Percentiles rank a stretch among this genome's conserved stretches.
phyloP scores from a whole-genome alignment of 805 yeast species.

The Ogataea nitratoaversa region DNA sequence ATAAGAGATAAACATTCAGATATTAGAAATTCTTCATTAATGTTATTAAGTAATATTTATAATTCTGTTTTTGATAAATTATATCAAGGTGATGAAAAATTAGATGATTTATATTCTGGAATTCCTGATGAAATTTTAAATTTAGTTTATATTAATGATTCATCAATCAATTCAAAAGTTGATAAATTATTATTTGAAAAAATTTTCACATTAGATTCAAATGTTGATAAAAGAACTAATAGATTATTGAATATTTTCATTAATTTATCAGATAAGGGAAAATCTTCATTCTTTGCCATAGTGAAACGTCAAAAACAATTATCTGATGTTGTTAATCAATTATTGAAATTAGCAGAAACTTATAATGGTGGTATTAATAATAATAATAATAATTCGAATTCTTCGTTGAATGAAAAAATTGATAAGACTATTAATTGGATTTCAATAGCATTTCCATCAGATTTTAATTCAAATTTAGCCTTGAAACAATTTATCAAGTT shows the following conservation, averaged over 20 bases:
- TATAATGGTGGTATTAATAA: conserved; percentile 30
- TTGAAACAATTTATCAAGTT: conserved; percentile 49
- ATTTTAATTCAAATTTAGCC: conserved; percentile 42
- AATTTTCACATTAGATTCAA: conserved; percentile 51
- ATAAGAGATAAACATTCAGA: conserved; percentile 66
- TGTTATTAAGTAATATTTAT: conserved; percentile 52
- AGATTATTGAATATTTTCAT: conserved; percentile 48
- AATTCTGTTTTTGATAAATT: conserved; percentile 38
- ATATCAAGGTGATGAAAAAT: conserved; percentile 21
- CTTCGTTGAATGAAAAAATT: conserved; percentile 31
- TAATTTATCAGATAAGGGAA: conserved; percentile 52
- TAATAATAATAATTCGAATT: conserved; percentile 6
- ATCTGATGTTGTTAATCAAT: conserved; percentile 46
- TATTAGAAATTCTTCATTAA: conserved; percentile 58
- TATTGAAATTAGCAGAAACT: conserved; percentile 46
- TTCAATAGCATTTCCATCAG: conserved; percentile 49
- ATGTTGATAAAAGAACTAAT: conserved; percentile 40
- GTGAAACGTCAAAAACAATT: conserved; percentile 63
- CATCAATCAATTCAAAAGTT: conserved; percentile 57
- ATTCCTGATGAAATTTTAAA: conserved; percentile 67
- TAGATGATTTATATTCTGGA: conserved; percentile 35
- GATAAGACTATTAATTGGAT: conserved; percentile 63
- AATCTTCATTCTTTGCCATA: conserved; percentile 64
- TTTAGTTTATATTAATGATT: conserved; percentile 71
- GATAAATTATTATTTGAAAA: conserved; percentile 59